Percentiles rank a stretch among this genome's conserved stretches.
Conservation (phyloP, 208 protist genomes). For the Acanthamoeba sp. region DNA sequence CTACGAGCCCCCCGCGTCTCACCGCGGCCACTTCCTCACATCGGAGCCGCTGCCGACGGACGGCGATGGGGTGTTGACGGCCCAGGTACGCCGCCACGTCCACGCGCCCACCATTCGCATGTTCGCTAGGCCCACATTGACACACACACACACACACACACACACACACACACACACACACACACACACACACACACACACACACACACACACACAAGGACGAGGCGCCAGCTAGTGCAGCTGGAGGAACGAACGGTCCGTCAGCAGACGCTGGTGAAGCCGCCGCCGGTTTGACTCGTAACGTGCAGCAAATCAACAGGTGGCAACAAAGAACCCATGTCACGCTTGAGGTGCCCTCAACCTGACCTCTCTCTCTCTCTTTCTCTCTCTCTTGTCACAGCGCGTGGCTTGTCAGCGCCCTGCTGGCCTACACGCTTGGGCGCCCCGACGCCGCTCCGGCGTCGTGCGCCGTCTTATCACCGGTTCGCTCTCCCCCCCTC, state of each 20-base stretch:
- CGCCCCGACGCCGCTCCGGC: neutral
- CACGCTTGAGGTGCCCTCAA: neutral
- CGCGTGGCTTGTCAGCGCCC: neutral
- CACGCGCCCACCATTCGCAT: neutral
- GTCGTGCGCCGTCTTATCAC: neutral
- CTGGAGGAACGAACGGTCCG: neutral
- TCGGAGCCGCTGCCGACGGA: neutral
- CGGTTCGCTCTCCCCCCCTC: too few relatives aligned
- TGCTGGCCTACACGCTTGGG: neutral
- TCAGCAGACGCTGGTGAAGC: neutral
- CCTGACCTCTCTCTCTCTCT: neutral
- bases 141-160: too few relatives aligned
- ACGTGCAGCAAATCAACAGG: constrained; percentile 19
- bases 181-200: too few relatives aligned
- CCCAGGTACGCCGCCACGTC: too few relatives aligned
- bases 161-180: too few relatives aligned
- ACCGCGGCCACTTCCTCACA: neutral
- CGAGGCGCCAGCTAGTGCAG: neutral
- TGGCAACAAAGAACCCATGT: too few relatives aligned
- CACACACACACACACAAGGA: too few relatives aligned
- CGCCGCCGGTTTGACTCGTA: neutral
- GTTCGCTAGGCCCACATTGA: too few relatives aligned
- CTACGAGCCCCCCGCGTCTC: neutral
- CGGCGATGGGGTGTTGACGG: neutral
- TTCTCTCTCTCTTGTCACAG: neutral